Evolutionary conservation across 2,329 filamentous ascomycete genomes (phyloP).

Genomic region (Hypoxylon sp.): DNA sequence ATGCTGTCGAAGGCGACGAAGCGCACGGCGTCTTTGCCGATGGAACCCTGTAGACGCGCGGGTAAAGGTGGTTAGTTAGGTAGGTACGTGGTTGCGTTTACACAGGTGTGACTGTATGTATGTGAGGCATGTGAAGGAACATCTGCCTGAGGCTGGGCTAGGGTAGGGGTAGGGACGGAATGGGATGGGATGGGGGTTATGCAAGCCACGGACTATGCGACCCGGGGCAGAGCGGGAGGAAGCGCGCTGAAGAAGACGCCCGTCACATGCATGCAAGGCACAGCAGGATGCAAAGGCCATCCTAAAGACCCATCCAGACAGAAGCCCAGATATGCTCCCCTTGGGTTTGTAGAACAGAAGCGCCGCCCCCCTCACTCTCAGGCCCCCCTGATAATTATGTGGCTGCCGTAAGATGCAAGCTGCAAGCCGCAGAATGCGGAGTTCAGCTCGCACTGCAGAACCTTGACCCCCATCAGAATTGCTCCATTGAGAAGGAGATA

Average conservation of each 20-base stretch:
- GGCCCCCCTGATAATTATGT: not conserved
- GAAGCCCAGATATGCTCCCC: not conserved
- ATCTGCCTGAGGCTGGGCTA: not conserved
- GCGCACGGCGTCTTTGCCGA: conserved; percentile 74
- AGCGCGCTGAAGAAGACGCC: conserved; percentile 12
- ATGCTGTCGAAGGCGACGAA: conserved; percentile 76
- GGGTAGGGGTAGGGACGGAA: not conserved
- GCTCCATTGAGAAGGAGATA: conserved; percentile 35
- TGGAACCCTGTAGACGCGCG: conserved; percentile 60
- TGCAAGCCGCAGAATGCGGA: conserved; percentile 17
- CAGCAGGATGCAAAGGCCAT: conserved; percentile 12
- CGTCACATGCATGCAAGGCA: conserved; percentile 35
- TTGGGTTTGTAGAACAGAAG: conserved; percentile 6
- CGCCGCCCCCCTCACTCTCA: too few species aligned
- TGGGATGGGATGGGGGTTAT: not conserved
- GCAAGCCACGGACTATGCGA: conserved; percentile 8
- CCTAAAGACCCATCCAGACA: conserved; percentile 17
- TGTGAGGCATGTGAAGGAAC: not conserved
- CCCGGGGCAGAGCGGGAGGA: conserved; percentile 23
- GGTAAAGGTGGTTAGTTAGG: conserved; percentile 10
- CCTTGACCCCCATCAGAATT: conserved; percentile 12
- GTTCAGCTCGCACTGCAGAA: conserved; percentile 8
- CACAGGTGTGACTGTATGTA: conserved; percentile 7
- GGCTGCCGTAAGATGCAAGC: conserved; percentile 10
- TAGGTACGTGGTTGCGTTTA: conserved; percentile 5